Percentiles rank a stretch among this genome's conserved stretches.
Evolutionary conservation across 1,139 yeast genomes (phyloP).

Genomic region (Lodderomyces parapsilosis): DNA sequence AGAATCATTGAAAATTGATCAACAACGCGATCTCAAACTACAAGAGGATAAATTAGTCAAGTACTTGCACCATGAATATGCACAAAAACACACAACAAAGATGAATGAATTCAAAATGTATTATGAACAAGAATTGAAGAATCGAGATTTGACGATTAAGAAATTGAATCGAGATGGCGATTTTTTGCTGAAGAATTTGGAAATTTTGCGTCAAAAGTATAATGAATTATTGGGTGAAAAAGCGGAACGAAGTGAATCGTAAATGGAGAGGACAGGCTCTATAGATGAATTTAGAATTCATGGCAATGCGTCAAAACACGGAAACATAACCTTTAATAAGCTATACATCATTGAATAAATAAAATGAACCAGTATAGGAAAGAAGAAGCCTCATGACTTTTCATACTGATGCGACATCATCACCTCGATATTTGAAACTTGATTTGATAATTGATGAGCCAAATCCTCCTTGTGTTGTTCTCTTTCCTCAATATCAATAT

Average conservation of each 20-base stretch:
- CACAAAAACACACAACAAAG: slow-evolving; percentile 67
- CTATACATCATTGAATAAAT: too few relatives aligned
- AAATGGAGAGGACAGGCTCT: too few relatives aligned
- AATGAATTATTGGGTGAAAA: neutral
- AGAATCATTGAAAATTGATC: neutral
- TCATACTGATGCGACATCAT: slow-evolving; percentile 17
- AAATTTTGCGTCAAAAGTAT: neutral
- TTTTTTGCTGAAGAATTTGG: neutral
- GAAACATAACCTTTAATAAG: too few relatives aligned
- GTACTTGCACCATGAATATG: slow-evolving; percentile 64
- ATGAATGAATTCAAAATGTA: slow-evolving; percentile 18
- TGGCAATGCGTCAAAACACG: too few relatives aligned
- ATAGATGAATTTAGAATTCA: too few relatives aligned
- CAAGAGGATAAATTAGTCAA: slow-evolving; percentile 52
- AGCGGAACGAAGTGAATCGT: neutral
- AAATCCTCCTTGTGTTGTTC: slow-evolving; percentile 24
- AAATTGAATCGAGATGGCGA: neutral
- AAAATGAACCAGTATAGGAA: too few relatives aligned
- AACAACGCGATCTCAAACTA: neutral
- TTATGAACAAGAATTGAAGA: slow-evolving; percentile 14
- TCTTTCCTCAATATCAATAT: slow-evolving; percentile 24
- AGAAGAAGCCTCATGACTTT: neutral
- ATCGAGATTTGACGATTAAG: neutral
- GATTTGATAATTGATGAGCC: slow-evolving; percentile 27
- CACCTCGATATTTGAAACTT: slow-evolving; percentile 25